Evolutionary conservation across 2,329 filamentous ascomycete species (phyloP).

Genomic region (Epichloe elymi): DNA sequence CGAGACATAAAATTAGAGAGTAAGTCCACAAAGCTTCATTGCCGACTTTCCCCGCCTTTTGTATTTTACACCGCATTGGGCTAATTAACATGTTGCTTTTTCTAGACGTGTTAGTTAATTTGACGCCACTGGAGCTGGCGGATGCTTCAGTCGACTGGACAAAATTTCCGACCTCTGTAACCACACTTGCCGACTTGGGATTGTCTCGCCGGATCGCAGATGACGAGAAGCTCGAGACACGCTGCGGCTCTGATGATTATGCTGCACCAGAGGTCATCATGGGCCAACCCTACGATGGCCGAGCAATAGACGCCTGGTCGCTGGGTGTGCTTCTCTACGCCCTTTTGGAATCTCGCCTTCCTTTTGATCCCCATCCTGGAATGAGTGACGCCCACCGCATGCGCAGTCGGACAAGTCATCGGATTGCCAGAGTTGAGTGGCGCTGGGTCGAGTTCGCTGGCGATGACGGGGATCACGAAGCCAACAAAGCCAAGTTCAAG

Average conservation of each 20-base stretch:
- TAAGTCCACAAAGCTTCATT: constrained; percentile 31
- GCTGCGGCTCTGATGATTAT: constrained; percentile 94
- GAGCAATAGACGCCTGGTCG: constrained; percentile 87
- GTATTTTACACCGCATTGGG: not conserved
- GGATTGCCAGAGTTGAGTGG: constrained; percentile 95
- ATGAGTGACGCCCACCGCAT: constrained; percentile 64
- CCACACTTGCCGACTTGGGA: constrained; percentile 84
- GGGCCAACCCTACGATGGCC: constrained; percentile 87
- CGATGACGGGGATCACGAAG: constrained; percentile 76
- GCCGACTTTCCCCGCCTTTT: not conserved
- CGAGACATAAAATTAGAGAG: constrained; percentile 95
- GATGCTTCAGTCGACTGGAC: constrained; percentile 52
- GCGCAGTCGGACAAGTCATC: constrained; percentile 73
- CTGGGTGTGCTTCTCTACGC: constrained; percentile 88
- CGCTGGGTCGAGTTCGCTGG: constrained; percentile 80
- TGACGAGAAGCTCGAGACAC: constrained; percentile 79
- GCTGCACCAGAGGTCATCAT: constrained; percentile 93
- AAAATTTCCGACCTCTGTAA: constrained; percentile 66
- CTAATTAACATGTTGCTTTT: not conserved
- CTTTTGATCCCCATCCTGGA: constrained; percentile 80
- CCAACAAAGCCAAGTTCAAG: constrained; percentile 44
- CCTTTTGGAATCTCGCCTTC: constrained; percentile 80
- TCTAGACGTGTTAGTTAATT: constrained; percentile 83
- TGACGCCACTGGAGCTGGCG: constrained; percentile 55
- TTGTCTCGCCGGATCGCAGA: constrained; percentile 76